Evolutionary conservation across 495 filamentous ascomycete genomes (phyloP).

Genomic region (Penicillium diatomitis): DNA sequence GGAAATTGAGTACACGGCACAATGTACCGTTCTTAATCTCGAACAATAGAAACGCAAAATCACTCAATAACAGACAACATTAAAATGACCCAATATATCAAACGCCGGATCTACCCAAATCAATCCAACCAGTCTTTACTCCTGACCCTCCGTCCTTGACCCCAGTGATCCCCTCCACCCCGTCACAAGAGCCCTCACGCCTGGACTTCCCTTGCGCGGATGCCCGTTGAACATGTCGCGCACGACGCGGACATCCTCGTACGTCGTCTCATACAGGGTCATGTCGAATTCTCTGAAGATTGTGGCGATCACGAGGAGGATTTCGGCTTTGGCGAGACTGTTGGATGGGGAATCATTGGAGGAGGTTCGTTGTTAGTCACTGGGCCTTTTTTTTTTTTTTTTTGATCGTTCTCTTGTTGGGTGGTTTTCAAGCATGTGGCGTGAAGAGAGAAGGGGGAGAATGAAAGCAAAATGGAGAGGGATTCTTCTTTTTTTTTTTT

Average conservation of each 20-base stretch:
- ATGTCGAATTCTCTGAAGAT: slow-evolving; percentile 23
- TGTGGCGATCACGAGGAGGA: slow-evolving; percentile 19
- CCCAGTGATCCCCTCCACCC: not conserved
- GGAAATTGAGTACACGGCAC: no score
- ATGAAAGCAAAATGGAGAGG: no score
- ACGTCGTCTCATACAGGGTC: slow-evolving; percentile 28
- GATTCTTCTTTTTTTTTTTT: no score
- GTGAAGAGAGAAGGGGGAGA: not conserved
- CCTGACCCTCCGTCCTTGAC: not conserved
- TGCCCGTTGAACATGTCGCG: slow-evolving; percentile 15
- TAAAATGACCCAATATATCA: no score
- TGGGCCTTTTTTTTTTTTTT: no score
- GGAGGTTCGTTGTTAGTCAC: no score
- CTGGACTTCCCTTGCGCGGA: slow-evolving; percentile 4
- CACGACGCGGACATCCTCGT: slow-evolving; percentile 19
- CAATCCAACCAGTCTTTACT: not conserved
- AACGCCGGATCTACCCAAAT: no score
- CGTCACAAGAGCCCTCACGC: slow-evolving; percentile 6
- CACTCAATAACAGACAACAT: no score
- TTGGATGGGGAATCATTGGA: not conserved
- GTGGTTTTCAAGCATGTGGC: no score
- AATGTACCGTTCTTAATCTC: no score
- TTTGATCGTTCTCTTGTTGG: not conserved
- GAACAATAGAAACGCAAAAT: no score
- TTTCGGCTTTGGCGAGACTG: slow-evolving; percentile 28